A percentile compares a stretch with the other conserved stretches of the same genome.
phyloP scores from a whole-genome alignment of 75 land plant genomes.

The Pinus tabuliformis region DNA sequence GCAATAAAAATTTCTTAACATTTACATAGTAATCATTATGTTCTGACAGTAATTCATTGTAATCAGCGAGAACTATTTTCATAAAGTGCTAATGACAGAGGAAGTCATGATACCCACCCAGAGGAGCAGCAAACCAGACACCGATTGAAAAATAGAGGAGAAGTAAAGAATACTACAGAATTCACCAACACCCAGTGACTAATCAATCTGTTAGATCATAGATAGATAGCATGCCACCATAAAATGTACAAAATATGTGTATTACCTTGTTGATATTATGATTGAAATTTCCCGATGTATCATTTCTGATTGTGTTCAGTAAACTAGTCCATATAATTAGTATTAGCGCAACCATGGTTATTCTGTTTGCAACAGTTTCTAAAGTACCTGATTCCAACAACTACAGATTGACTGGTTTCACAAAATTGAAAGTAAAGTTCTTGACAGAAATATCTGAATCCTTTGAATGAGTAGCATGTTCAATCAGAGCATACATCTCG shows the following conservation, averaged over 20 bases:
- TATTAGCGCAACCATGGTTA: conserved; percentile 31
- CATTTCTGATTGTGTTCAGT: conserved; percentile 39
- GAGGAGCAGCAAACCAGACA: conserved; percentile 29
- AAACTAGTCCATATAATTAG: conserved; percentile 13
- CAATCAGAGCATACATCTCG: too few species aligned
- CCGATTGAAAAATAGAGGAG: conserved; percentile 31
- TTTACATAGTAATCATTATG: not conserved
- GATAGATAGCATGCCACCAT: too few species aligned
- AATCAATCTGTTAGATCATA: too few species aligned
- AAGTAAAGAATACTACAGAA: not conserved
- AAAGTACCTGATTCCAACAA: conserved; percentile 59
- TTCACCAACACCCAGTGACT: too few species aligned
- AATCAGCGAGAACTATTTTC: not conserved
- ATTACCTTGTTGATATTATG: conserved; percentile 19
- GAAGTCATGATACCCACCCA: conserved; percentile 25
- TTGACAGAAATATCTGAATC: not conserved
- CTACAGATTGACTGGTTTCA: conserved; percentile 36
- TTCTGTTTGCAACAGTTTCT: conserved; percentile 62
- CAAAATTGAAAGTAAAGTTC: conserved; percentile 39
- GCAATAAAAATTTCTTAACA: not conserved
- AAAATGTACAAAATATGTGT: not conserved
- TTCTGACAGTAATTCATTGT: too few species aligned
- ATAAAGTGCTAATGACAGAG: too few species aligned
- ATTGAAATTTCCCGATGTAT: conserved; percentile 2
- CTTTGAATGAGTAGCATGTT: too few species aligned